Conservation (phyloP, 2,329 filamentous ascomycete genomes). For the Xylariaceae sp. region DNA sequence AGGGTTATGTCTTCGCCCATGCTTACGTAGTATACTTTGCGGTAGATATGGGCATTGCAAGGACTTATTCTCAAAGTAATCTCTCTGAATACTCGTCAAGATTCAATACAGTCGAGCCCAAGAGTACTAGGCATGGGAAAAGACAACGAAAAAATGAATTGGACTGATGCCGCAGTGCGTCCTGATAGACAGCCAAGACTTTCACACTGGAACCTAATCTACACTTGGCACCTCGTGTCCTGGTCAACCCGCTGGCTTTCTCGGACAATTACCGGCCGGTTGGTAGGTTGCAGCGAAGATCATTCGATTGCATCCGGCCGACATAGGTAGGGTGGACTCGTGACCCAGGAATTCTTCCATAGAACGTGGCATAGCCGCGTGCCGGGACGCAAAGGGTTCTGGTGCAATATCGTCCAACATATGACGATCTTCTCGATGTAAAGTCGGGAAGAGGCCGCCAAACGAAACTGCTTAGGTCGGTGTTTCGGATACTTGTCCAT, state of each 20-base stretch:
- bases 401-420: slow-evolving; percentile 17
- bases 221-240: background rate
- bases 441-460: slow-evolving; percentile 24
- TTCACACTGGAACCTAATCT: slow-evolving; percentile 7
- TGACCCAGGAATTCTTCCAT: slow-evolving; percentile 28
- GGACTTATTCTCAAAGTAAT: no score
- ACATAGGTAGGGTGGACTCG: slow-evolving; percentile 23
- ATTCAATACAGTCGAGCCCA: no score
- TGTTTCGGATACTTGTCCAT: slow-evolving; percentile 13
- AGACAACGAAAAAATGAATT: no score
- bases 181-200: slow-evolving; percentile 24
- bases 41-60: no score
- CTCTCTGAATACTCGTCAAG: no score
- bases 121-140: no score
- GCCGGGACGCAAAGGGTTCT: slow-evolving; percentile 16
- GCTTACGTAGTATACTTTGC: no score
- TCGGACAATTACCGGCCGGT: background rate
- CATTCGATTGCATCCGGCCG: slow-evolving; percentile 23
- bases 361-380: slow-evolving; percentile 18
- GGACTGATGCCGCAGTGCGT: no score
- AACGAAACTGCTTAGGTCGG: slow-evolving; percentile 23
- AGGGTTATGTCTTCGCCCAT: no score
- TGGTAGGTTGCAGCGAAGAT: slow-evolving; percentile 15
- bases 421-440: slow-evolving; percentile 19
- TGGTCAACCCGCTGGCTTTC: background rate